phyloP scores from a whole-genome alignment of 2,329 filamentous ascomycete species.

The Cadophora gregata region DNA sequence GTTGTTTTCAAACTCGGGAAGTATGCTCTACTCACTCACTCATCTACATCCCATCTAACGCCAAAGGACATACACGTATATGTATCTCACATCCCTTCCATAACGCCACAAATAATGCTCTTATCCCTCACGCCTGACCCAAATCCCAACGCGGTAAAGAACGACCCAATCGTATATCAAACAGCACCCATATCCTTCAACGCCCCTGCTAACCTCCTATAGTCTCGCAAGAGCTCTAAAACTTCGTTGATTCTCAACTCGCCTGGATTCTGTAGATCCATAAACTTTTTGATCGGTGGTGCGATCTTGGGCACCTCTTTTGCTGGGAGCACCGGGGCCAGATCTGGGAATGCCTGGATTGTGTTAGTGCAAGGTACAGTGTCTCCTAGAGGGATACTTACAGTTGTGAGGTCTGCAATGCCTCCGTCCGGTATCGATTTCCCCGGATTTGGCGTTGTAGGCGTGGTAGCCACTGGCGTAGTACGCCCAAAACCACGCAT shows the following conservation, averaged over 20 bases:
- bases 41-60: neutral
- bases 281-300: slow-evolving; percentile 74
- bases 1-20: too few relatives aligned
- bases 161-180: slow-evolving; percentile 27
- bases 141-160: neutral
- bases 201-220: slow-evolving; percentile 71
- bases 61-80: neutral
- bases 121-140: neutral
- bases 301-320: slow-evolving; percentile 62
- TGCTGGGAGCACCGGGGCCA: slow-evolving; percentile 60
- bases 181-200: slow-evolving; percentile 69
- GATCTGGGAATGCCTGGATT: slow-evolving; percentile 63
- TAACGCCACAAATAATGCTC: slow-evolving; percentile 4
- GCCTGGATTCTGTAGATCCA: slow-evolving; percentile 72
- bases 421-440: slow-evolving; percentile 55
- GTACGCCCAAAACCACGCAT: slow-evolving; percentile 77
- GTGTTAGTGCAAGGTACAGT: slow-evolving; percentile 21
- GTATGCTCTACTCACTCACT: neutral
- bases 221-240: slow-evolving; percentile 73
- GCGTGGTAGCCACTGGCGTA: slow-evolving; percentile 45
- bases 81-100: slow-evolving; percentile 6
- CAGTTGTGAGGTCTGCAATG: slow-evolving; percentile 58
- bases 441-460: slow-evolving; percentile 49
- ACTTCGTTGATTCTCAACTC: slow-evolving; percentile 79
- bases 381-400: slow-evolving; percentile 46